These are phyloP conservation scores for Penium margaritaceum DNA, from an alignment of 139 green algal species.

Conservation along the genomic window DNA sequence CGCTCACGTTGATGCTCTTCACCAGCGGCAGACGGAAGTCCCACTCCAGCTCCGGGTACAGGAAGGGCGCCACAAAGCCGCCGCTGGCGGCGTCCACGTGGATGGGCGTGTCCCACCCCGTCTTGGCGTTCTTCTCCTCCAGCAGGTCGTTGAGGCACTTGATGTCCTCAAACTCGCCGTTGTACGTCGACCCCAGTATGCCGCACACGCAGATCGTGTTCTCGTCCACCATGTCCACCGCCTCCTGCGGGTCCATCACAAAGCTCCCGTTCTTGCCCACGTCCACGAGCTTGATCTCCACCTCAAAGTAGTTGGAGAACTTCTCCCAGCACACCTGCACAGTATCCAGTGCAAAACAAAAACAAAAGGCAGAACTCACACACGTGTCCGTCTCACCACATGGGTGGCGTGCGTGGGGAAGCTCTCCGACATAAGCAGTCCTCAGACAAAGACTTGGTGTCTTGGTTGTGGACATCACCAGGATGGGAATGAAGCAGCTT, in stretches of 20 bases:
- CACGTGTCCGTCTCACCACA: too few relatives aligned
- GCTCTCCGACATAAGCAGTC: too few relatives aligned
- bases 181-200: constrained; percentile 44
- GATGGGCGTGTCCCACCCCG: constrained; percentile 37
- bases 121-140: constrained; percentile 33
- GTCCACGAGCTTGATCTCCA: constrained; percentile 34
- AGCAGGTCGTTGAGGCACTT: constrained; percentile 31
- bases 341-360: too few relatives aligned
- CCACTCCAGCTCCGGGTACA: constrained; percentile 45
- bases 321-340: constrained; percentile 47
- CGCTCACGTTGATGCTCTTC: constrained; percentile 40
- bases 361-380: too few relatives aligned
- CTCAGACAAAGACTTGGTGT: too few relatives aligned
- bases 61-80: constrained; percentile 49
- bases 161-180: constrained; percentile 45
- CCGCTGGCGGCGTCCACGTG: constrained; percentile 50
- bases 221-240: constrained; percentile 46
- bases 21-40: constrained; percentile 46
- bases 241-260: constrained; percentile 36
- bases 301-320: constrained; percentile 44
- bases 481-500: too few relatives aligned
- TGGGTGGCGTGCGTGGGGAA: too few relatives aligned
- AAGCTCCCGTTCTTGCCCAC: constrained; percentile 26
- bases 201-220: constrained; percentile 48
- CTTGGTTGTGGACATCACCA: too few relatives aligned